Percentiles rank a stretch among this genome's conserved stretches.
Evolutionary conservation across 2,329 filamentous ascomycete species (phyloP).

Genomic region (Graphiopsis chlorocephala): DNA sequence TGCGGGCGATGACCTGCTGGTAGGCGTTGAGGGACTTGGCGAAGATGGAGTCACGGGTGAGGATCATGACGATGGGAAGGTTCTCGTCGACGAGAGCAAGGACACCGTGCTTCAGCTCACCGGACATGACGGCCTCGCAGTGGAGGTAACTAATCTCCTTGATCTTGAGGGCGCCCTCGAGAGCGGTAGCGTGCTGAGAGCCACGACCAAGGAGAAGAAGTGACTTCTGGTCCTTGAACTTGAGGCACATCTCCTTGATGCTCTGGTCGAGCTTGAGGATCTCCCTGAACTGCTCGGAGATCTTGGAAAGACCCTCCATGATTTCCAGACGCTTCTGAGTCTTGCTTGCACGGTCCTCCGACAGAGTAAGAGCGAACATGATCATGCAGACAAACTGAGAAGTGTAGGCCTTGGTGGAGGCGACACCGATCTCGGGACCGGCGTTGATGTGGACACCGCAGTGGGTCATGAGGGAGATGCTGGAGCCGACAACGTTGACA

Average conservation of each 20-base stretch:
- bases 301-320: slow-evolving; percentile 83
- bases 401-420: slow-evolving; percentile 98
- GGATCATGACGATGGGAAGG: slow-evolving; percentile 98
- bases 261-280: slow-evolving; percentile 87
- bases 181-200: slow-evolving; percentile 92
- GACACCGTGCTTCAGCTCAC: slow-evolving; percentile 98
- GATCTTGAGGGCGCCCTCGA: slow-evolving; percentile 97
- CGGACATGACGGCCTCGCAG: slow-evolving; percentile 99
- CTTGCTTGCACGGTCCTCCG: slow-evolving; percentile 96
- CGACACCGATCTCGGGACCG: slow-evolving; percentile 96
- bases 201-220: slow-evolving; percentile 89
- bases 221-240: slow-evolving; percentile 97
- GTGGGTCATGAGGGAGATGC: slow-evolving; percentile 97
- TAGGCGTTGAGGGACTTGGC: slow-evolving; percentile 99
- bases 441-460: slow-evolving; percentile 99
- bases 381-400: slow-evolving; percentile 99
- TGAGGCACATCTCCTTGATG: slow-evolving; percentile 91
- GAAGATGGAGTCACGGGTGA: slow-evolving; percentile 94
- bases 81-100: slow-evolving; percentile 96
- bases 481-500: slow-evolving; percentile 97
- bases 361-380: slow-evolving; percentile 96
- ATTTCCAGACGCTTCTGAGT: slow-evolving; percentile 88
- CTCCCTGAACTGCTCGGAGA: slow-evolving; percentile 88
- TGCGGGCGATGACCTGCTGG: slow-evolving; percentile 96
- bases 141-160: slow-evolving; percentile 99